Evolutionary conservation across 78 protist genomes (phyloP).

Genomic region (Dictyostelium citrinum): DNA sequence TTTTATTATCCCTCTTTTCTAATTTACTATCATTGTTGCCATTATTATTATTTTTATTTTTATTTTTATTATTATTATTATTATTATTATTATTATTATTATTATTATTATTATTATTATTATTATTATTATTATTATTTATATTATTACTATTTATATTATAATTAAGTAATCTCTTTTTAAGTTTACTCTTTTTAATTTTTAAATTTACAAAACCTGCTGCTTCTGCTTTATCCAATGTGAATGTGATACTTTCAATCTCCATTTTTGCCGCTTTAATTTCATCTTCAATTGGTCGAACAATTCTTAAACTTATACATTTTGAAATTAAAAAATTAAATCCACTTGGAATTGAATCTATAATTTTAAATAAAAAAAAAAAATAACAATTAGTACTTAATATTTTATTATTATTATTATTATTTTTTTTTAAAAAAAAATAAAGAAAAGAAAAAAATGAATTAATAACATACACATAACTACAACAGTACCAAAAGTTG

Average conservation of each 20-base stretch:
- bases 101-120: neutral
- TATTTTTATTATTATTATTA: neutral
- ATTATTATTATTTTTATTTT: neutral
- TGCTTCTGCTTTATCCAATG: constrained; percentile 14
- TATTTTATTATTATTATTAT: too few species aligned
- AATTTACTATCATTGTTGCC: neutral
- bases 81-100: neutral
- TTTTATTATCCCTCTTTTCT: neutral
- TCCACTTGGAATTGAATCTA: constrained; percentile 65
- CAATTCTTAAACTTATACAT: constrained; percentile 16
- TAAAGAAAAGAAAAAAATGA: too few species aligned
- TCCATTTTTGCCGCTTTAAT: constrained; percentile 47
- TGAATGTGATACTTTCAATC: constrained; percentile 15
- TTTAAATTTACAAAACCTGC: constrained; percentile 18
- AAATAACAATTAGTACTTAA: neutral
- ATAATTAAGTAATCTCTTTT: neutral
- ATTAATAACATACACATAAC: constrained; percentile 40
- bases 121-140: neutral
- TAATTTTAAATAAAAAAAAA: neutral
- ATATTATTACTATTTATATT: neutral
- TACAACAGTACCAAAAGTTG: constrained; percentile 42
- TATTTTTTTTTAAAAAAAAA: too few species aligned
- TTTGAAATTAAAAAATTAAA: constrained; percentile 39
- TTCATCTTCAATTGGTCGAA: constrained; percentile 30
- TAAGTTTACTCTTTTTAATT: neutral